These are phyloP conservation scores for Neopestalotiopsis clavispora DNA, from an alignment of 2,329 filamentous ascomycete species.

Conservation along the genomic window DNA sequence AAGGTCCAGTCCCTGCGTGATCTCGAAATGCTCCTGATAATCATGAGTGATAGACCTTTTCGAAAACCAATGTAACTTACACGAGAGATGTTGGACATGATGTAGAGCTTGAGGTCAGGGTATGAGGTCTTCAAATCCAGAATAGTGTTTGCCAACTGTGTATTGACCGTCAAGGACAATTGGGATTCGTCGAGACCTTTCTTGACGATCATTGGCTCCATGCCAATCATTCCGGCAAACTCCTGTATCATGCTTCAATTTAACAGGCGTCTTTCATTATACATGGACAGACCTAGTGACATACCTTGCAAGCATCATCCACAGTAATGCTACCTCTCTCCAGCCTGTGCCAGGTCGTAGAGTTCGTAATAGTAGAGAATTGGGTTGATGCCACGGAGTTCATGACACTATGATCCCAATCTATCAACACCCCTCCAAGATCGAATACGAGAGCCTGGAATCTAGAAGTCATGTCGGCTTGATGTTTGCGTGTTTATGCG, in stretches of 20 bases:
- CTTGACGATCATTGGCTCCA: conserved; percentile 18
- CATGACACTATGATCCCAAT: conserved; percentile 22
- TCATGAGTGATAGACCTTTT: not conserved
- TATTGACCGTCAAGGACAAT: conserved; percentile 20
- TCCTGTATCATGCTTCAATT: not conserved
- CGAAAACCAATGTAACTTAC: conserved; percentile 18
- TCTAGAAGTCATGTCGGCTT: not conserved
- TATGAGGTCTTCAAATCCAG: conserved; percentile 19
- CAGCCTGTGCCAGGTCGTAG: conserved; percentile 22
- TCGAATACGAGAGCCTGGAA: conserved; percentile 26
- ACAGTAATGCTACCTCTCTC: conserved; percentile 23
- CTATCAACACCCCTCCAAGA: conserved; percentile 26
- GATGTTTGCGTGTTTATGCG: too few species aligned
- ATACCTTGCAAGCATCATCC: conserved; percentile 21
- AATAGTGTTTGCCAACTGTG: conserved; percentile 18
- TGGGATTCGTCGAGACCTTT: conserved; percentile 19
- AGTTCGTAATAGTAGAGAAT: conserved; percentile 25
- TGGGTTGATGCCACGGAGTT: conserved; percentile 19
- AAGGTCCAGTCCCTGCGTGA: conserved; percentile 14
- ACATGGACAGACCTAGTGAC: not conserved
- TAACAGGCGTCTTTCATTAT: not conserved
- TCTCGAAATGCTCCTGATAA: conserved; percentile 24
- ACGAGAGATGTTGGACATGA: conserved; percentile 30
- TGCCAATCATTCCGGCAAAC: conserved; percentile 16
- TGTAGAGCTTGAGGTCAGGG: conserved; percentile 23